phyloP scores from a whole-genome alignment of 176 grass and related monocot genomes.

The Oryza punctata region DNA sequence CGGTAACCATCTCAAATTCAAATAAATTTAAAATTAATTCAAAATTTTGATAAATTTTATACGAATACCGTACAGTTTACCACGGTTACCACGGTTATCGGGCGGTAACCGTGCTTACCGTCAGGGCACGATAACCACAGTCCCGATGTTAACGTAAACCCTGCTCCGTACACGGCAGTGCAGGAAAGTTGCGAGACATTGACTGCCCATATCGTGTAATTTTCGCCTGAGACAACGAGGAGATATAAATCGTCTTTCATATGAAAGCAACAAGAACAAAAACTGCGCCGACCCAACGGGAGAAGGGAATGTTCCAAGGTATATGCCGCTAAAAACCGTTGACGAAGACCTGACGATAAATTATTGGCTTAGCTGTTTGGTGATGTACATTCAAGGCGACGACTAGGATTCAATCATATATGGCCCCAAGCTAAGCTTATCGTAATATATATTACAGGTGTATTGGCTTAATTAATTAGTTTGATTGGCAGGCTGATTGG shows the following conservation, averaged over 20 bases:
- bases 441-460: too few relatives aligned
- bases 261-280: neutral
- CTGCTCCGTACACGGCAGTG: too few relatives aligned
- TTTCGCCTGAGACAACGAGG: neutral
- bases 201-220: neutral
- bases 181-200: too few relatives aligned
- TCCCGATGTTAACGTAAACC: too few relatives aligned
- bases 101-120: too few relatives aligned
- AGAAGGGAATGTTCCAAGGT: constrained; percentile 19
- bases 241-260: neutral
- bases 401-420: neutral
- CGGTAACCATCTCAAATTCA: too few relatives aligned
- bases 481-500: neutral
- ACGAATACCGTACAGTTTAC: too few relatives aligned
- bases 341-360: neutral
- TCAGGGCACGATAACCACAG: too few relatives aligned
- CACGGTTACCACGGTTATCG: too few relatives aligned
- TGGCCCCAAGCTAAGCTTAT: neutral
- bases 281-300: neutral
- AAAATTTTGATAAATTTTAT: too few relatives aligned
- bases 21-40: too few relatives aligned
- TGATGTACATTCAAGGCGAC: neutral
- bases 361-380: neutral
- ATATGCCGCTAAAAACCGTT: constrained; percentile 22
- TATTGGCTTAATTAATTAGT: neutral